Base-by-base conservation (phyloP, 306 rosid species). In the Cicer arietinum region DNA sequence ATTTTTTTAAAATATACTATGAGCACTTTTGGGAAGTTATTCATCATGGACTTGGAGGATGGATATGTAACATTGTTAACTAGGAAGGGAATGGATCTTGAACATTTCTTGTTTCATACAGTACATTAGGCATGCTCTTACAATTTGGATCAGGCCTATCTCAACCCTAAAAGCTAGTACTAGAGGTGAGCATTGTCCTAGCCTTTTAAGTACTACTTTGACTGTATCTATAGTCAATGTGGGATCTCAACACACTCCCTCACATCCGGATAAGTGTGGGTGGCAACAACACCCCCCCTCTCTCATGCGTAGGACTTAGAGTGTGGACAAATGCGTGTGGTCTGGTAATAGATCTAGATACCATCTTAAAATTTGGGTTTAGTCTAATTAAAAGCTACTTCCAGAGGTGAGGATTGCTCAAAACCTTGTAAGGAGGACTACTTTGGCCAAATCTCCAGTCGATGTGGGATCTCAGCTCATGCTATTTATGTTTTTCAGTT, bases 61-160 rank as follows among this genome's bases (percentile, higher is more conserved):
- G 57, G n/a, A 25, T 7, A 25, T 48, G 67, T 73, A 45, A 30
- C 56, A 43, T 57, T 56, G 57, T 73, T 25, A 7, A 44, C 74
- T 53, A 44, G 39, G 65, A 68, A 74, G 44, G 41, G 47, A 51
- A 74, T 68, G 11, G n/a, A 59, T 80, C 64, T 69, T 52, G 53
- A 70, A 5, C 53, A 64, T 67, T 54, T 67, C 35, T 54, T 56
- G 53, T 67, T 73, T 60, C 56, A 53, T 82, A 69, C 12, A 48
- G 68, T 67, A 52, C 59, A 44, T 59, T 47, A 78, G 37, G 54
- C 56, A 39, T 22, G 17, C 65, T 30, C 42, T 30, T 59, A 59
- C 12, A 30, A 59, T 30, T 30, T 30, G 17, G 43, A n/a, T 30
- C 13, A 59, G 43, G 65, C 43, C 18, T 30, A 22, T 30, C 43